phyloP scores from a whole-genome alignment of 768 basidiomycete species.

The Psilocybe subaeruginosa region DNA sequence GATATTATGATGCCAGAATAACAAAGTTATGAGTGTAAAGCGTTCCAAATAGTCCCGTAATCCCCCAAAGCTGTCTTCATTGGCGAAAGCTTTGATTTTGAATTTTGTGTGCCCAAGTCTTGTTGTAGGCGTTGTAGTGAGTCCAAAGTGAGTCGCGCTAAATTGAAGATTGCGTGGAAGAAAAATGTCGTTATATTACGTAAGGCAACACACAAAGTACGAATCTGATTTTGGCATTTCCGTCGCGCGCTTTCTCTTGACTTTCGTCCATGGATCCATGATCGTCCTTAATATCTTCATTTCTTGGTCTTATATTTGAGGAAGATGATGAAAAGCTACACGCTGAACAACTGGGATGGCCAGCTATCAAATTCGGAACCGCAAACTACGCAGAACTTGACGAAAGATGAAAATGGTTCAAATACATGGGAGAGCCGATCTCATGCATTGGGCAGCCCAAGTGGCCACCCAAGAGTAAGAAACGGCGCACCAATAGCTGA shows the following conservation, averaged over 20 bases:
- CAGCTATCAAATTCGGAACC: constrained; percentile 6
- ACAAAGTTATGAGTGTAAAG: too few relatives aligned
- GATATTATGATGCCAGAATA: too few relatives aligned
- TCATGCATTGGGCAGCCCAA: neutral
- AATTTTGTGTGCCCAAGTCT: too few relatives aligned
- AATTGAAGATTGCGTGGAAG: neutral
- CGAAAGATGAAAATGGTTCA: neutral
- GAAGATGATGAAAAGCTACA: constrained; percentile 23
- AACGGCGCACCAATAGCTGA: neutral
- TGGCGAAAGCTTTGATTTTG: too few relatives aligned
- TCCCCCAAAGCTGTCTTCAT: too few relatives aligned
- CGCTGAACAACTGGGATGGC: constrained; percentile 25
- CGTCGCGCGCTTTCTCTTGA: neutral
- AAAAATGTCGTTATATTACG: neutral
- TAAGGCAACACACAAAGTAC: neutral
- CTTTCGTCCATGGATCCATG: constrained; percentile 14
- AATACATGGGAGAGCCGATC: neutral
- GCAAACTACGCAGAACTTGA: neutral
- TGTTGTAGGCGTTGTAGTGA: too few relatives aligned
- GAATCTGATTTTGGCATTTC: neutral
- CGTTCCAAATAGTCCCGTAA: too few relatives aligned
- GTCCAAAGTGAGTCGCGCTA: neutral
- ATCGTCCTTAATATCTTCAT: neutral
- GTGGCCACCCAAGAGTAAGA: neutral
- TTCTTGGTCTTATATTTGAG: neutral